A percentile compares a stretch with the other conserved stretches of the same genome.
Conservation (phyloP, 495 filamentous ascomycete genomes). For the Aspergillus saccharolyticus region DNA sequence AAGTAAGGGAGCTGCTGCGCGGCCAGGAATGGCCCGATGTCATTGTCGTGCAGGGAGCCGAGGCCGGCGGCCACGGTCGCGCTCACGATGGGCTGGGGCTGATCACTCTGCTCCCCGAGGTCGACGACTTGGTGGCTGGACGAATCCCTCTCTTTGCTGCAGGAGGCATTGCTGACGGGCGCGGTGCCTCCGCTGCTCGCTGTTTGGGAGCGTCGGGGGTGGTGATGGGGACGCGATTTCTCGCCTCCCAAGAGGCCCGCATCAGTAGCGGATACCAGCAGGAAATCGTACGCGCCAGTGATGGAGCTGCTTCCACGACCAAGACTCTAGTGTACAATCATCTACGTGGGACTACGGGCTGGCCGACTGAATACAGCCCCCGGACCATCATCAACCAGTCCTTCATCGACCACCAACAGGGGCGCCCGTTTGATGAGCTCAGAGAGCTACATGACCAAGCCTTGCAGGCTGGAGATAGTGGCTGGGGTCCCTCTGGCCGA, state of each 20-base stretch:
- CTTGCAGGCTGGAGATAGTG: constrained; percentile 47
- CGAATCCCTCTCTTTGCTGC: constrained; percentile 61
- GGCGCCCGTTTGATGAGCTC: constrained; percentile 53
- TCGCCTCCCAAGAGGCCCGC: constrained; percentile 59
- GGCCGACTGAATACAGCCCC: constrained; percentile 61
- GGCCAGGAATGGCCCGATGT: constrained; percentile 51
- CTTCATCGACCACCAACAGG: constrained; percentile 52
- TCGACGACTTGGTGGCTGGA: constrained; percentile 48
- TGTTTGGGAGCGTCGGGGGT: constrained; percentile 62
- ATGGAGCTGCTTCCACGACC: constrained; percentile 60
- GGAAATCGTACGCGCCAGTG: constrained; percentile 53
- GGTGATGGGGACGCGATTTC: constrained; percentile 68
- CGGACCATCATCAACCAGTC: constrained; percentile 59
- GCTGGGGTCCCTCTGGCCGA: constrained; percentile 59
- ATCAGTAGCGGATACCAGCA: constrained; percentile 56
- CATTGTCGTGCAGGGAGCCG: constrained; percentile 66
- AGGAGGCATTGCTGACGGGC: constrained; percentile 65
- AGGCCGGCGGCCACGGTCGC: constrained; percentile 72
- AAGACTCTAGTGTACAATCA: constrained; percentile 67
- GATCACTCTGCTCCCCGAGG: constrained; percentile 53
- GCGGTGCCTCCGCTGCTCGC: constrained; percentile 59
- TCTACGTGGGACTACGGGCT: constrained; percentile 61
- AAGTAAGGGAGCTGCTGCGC: constrained; percentile 41
- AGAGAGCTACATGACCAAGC: constrained; percentile 55
- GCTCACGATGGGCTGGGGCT: constrained; percentile 52